phyloP scores from a whole-genome alignment of 2,329 filamentous ascomycete genomes.

The Tolypocladium tropicale region DNA sequence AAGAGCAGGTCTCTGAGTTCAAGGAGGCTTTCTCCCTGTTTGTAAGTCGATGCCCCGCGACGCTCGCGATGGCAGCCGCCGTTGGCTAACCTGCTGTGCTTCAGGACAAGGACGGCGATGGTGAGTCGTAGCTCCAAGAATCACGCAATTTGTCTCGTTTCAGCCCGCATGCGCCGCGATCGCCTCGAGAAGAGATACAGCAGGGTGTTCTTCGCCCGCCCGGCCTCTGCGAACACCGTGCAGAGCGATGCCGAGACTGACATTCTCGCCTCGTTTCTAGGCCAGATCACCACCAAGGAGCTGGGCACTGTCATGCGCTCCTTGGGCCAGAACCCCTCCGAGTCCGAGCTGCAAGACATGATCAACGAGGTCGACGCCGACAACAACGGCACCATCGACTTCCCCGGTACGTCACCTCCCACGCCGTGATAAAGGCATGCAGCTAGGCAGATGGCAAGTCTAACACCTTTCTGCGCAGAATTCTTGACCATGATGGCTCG shows the following conservation, averaged over 20 bases:
- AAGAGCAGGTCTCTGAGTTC: conserved; percentile 99
- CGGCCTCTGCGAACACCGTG: not conserved
- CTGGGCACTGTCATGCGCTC: conserved; percentile 86
- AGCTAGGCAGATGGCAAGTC: not conserved
- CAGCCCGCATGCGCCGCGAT: not conserved
- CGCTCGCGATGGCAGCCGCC: not conserved
- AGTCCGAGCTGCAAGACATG: conserved; percentile 87
- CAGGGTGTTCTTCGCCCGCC: not conserved
- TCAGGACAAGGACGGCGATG: conserved; percentile 86
- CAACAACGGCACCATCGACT: conserved; percentile 89
- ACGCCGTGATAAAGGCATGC: not conserved
- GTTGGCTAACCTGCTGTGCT: not conserved
- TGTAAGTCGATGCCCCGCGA: conserved; percentile 49
- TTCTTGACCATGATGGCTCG: conserved; percentile 91
- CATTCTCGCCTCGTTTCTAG: conserved; percentile 29
- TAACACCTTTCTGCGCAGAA: conserved; percentile 38
- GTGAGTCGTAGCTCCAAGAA: conserved; percentile 44
- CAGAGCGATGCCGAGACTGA: not conserved
- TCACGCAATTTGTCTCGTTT: not conserved
- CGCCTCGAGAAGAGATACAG: not conserved
- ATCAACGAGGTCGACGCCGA: conserved; percentile 90
- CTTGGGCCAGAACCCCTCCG: conserved; percentile 79
- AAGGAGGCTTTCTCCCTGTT: conserved; percentile 99
- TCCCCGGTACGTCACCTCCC: conserved; percentile 62
- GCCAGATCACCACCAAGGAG: conserved; percentile 88